phyloP scores from a whole-genome alignment of 805 yeast genomes.

The Saccharomycopsis capsularis region DNA sequence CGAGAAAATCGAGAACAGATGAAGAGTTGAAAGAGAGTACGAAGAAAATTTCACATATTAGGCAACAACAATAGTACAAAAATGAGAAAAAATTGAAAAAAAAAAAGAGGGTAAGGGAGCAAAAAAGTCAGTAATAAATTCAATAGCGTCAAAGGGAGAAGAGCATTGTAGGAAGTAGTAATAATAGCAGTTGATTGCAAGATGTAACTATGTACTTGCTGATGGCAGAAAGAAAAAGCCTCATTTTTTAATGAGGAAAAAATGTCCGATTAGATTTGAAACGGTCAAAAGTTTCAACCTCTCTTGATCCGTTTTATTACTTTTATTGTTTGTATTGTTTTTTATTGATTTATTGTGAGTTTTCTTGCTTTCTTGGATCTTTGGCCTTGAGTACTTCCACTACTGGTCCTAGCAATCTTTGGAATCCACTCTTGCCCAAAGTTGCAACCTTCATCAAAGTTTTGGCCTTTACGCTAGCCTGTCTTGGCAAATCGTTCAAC shows the following conservation, averaged over 20 bases:
- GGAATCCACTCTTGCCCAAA: constrained; percentile 86
- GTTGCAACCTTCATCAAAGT: constrained; percentile 82
- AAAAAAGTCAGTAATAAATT: neutral
- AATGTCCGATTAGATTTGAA: too few species aligned
- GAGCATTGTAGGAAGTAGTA: too few species aligned
- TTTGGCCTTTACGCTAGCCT: constrained; percentile 81
- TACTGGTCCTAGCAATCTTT: constrained; percentile 89
- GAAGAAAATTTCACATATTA: too few species aligned
- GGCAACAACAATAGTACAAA: neutral
- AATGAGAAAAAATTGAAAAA: neutral
- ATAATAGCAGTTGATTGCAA: too few species aligned
- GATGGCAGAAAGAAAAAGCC: too few species aligned
- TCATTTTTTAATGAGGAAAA: too few species aligned
- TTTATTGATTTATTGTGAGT: neutral
- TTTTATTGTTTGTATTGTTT: neutral
- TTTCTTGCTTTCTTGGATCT: constrained; percentile 55
- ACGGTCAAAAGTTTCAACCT: too few species aligned
- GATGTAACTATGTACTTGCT: too few species aligned
- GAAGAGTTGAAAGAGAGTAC: too few species aligned
- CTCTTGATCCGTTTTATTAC: too few species aligned
- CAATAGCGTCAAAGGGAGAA: too few species aligned
- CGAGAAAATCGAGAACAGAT: too few species aligned
- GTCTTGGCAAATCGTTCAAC: constrained; percentile 85
- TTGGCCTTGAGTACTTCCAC: constrained; percentile 80
- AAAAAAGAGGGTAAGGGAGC: neutral